phyloP scores from a whole-genome alignment of 495 filamentous ascomycete genomes.

The Neurospora terricola region DNA sequence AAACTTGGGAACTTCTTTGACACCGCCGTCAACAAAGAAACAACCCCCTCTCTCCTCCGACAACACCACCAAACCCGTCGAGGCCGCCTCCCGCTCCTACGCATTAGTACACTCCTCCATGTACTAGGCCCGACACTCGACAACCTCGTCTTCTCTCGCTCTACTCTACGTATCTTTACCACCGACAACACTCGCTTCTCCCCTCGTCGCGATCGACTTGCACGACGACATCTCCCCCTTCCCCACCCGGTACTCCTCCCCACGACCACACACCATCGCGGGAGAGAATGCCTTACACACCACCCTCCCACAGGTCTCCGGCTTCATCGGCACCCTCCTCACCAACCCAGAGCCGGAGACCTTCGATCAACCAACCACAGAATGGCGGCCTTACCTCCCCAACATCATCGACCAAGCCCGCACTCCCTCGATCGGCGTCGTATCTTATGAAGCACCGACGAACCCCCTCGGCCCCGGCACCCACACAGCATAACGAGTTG shows the following conservation, averaged over 20 bases:
- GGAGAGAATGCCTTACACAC: constrained; percentile 80
- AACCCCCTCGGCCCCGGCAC: constrained; percentile 27
- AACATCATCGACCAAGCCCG: constrained; percentile 27
- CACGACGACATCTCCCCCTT: neutral
- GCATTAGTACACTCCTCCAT: neutral
- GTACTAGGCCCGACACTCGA: neutral
- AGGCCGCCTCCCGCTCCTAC: neutral
- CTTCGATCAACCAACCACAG: constrained; percentile 39
- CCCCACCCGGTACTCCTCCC: neutral
- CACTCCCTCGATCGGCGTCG: constrained; percentile 62
- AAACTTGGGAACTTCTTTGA: neutral
- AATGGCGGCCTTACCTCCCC: constrained; percentile 20
- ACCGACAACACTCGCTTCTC: constrained; percentile 2
- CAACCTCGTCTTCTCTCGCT: neutral
- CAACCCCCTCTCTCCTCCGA: neutral
- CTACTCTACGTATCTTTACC: constrained; percentile 1
- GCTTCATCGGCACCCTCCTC: constrained; percentile 56
- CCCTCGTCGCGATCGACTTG: constrained; percentile 8
- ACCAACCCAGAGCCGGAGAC: constrained; percentile 48
- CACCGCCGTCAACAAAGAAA: neutral
- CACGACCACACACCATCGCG: neutral
- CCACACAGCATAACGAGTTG: constrained; percentile 23
- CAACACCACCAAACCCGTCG: neutral
- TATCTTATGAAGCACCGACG: constrained; percentile 55
- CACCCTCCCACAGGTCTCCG: constrained; percentile 73